These are phyloP conservation scores for Fremontodendron californicum DNA, from an alignment of 345 rosid species.

Conservation along the genomic window DNA sequence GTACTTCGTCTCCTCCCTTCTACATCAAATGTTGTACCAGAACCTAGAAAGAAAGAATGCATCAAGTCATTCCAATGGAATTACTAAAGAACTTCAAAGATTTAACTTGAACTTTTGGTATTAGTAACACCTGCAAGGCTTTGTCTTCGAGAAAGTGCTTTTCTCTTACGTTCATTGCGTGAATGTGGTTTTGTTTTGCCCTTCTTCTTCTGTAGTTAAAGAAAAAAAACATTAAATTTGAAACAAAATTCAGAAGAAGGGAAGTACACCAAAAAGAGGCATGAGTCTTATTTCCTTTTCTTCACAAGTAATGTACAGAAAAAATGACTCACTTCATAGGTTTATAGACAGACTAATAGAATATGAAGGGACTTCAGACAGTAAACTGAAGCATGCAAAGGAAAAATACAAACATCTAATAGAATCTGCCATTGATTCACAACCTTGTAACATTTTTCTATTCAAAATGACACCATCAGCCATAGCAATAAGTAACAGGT, in stretches of 20 bases:
- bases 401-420: neutral
- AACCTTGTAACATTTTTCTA: neutral
- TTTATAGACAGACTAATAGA: neutral
- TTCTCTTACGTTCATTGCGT: conserved; percentile 29
- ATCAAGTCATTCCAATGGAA: conserved; percentile 7
- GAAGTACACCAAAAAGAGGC: neutral
- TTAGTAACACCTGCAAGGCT: conserved; percentile 77
- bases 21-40: conserved; percentile 53
- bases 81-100: neutral
- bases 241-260: neutral
- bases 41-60: conserved; percentile 30
- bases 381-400: neutral
- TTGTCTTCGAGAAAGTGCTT: conserved; percentile 47
- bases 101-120: conserved; percentile 8
- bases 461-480: neutral
- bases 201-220: conserved; percentile 39
- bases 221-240: neutral
- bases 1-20: conserved; percentile 77
- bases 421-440: neutral
- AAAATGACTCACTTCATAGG: neutral
- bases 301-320: no score
- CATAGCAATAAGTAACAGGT: neutral
- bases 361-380: neutral
- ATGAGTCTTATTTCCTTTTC: neutral
- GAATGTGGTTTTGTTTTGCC: conserved; percentile 26